Evolutionary conservation across 1,284 basidiomycete genomes (phyloP), one percentile per base, ranked within the genome.

Genomic region (Austroboletus sp.): DNA sequence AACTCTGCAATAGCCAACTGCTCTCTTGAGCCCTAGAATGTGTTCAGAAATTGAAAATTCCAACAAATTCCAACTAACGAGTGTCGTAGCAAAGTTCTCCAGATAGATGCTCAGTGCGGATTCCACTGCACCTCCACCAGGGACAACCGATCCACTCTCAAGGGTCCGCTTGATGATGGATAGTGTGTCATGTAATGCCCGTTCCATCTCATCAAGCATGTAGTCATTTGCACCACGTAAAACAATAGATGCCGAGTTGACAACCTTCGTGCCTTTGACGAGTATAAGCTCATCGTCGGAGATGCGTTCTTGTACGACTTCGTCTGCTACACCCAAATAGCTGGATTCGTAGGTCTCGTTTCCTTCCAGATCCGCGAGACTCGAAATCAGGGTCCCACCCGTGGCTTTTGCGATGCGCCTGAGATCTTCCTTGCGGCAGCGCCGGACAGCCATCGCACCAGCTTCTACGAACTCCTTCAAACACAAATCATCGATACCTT

Each of bases 151-250:
- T 8, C 95, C 95, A 57, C 90, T 94, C 74, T 99, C 96, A 43
- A 98, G 74, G 3, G 96, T 98, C 48, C 96, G 81, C 74, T 99
- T 99, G 72, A 98, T 90, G 57, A 98, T 82, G 34, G 87, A 94
- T 46, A 98, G 70, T 0, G 90, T 89, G 68, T 99, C 96, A 66
- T 99, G 96, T 56, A 99, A 69, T 0, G 92, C 84, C 29, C 96
- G 77, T 72, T 99, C 96, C 96, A 98, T 98, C 75, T 99, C 96
- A 67, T 99, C 96, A 54, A 98, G 73, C 86, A 98, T 91, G 68
- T 97, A 98, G 70, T 99, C 96, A 69, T 98, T 99, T 32, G 96
- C 96, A 46, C 96, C 96, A 49, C 96, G 82, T 51, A 99, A 73
- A 49, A 98, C 82, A 62, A 99, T 89, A 32, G 94, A 97, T 19